Evolutionary conservation across 2,329 filamentous ascomycete genomes (phyloP), one percentile per base, ranked within the genome.

Genomic region (Penicillium aurantiogriseum): DNA sequence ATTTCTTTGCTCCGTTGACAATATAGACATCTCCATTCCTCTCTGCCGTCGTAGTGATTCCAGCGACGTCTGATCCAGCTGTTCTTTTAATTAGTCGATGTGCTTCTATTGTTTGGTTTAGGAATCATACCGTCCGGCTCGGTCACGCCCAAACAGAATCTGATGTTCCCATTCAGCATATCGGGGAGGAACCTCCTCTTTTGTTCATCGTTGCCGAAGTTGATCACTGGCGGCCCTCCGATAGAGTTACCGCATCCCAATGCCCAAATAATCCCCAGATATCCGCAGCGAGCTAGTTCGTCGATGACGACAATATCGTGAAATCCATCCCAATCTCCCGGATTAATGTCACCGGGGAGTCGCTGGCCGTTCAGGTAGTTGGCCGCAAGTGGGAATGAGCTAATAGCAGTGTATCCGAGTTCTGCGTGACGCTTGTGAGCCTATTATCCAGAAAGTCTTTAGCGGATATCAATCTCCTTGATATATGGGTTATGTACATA

Each of bases 1-100:
- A 86, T 69, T 86, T 85, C 76, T 88, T 87, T 47, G 79, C 81
- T 0, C 85, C 85, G 52, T 85, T 85, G 31, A 87, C 83, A 27
- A 85, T 68, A 65, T 86, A 88, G 23, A 74, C 69, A 25, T 74
- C 72, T 1, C 78, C 80, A 48, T 80, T 74, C 43, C 71, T 71
- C 25, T 72, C 61, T 0, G 85, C 85, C 0, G 80, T 85, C 0
- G 84, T 86, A 52, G 79, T 78, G 38, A 88, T 78, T 43, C 80
- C 81, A 1, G 83, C 84, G 3, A 88, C 83, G 64, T 87, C 85
- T 1, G 82, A 85, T 2, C 81, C 81, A 48, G 79, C 81, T 64
- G 27, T 25, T 25, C 25, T 25, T 25, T 25, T 7, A 25, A 25
- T 25, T 25, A 25, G 25, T 25, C 25, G 25, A 25, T 7, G 1